Evolutionary conservation across 192 early-diverging fungal genomes (phyloP), one percentile per base, ranked within the genome.

Genomic region (Rhizoclosmatium globosum): DNA sequence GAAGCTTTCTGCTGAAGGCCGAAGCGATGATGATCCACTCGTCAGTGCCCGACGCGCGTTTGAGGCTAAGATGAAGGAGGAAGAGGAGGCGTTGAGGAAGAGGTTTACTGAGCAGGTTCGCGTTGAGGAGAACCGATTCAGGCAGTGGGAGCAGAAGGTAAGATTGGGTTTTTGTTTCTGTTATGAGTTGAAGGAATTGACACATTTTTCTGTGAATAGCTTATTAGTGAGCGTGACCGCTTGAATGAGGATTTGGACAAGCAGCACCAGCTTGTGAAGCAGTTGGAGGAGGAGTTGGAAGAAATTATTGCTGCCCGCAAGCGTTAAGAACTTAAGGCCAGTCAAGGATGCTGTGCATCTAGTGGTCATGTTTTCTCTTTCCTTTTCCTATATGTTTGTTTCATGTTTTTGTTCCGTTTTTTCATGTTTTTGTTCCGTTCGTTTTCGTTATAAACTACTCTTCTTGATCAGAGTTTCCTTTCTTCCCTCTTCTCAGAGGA

Each of bases 21-120:
- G 85, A 7, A 78, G 81, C 48, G 89, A 91, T 72, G 87, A 90
- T 74, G 88, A 89, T 76, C 88, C 97, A 90, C 92, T 93, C 91
- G 87, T 95, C 91, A 79, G 94, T 90, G 90, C 92, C 87, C 80
- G 83, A 53, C 82, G 83, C 60, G 72, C 23, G 6, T 71, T 94
- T 86, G 87, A 97, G 86, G 91, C 92, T 79, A 96, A 96, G 88
- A 98, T 98, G 95, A 97, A 97, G 87, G 95, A 98, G 67, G 95
- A 99, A 83, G 98, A 99, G 86, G 98, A 98, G 79, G 88, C 90
- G 47, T 91, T 99, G 80, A 91, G 97, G 77, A 94, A 94, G 82
- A 91, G 95, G 71, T 99, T 99, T 84, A 98, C 97, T 21, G 97
- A 99, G 82, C 97, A 99, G 83, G 98, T 99, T 68, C 92, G 96